phyloP scores from a whole-genome alignment of 805 yeast species.

The baker's yeast (Saccharomyces cerevisiae) region DNA sequence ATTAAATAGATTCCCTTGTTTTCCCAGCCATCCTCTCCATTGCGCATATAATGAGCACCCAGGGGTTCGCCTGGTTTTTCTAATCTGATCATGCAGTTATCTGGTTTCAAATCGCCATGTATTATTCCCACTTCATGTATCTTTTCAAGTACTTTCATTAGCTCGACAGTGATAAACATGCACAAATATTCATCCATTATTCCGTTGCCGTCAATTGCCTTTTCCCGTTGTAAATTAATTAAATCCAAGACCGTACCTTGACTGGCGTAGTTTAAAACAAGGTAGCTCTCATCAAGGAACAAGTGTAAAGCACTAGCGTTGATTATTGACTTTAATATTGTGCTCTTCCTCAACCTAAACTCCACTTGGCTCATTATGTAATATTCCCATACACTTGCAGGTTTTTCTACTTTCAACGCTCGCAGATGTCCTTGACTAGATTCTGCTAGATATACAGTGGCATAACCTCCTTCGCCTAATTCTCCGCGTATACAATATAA shows the following conservation, averaged over 20 bases:
- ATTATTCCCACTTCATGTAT: slow-evolving; percentile 61
- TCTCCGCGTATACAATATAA: slow-evolving; percentile 34
- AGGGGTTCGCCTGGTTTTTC: slow-evolving; percentile 15
- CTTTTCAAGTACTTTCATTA: slow-evolving; percentile 48
- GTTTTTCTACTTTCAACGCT: slow-evolving; percentile 68
- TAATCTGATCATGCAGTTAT: slow-evolving; percentile 71
- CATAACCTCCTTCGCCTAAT: slow-evolving; percentile 77
- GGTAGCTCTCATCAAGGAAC: slow-evolving; percentile 60
- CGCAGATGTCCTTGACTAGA: slow-evolving; percentile 42
- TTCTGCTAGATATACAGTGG: slow-evolving; percentile 67
- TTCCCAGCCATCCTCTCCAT: slow-evolving; percentile 40
- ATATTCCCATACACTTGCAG: slow-evolving; percentile 73
- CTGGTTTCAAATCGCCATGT: slow-evolving; percentile 83
- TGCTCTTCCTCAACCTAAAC: slow-evolving; percentile 26
- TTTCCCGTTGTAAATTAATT: slow-evolving; percentile 41
- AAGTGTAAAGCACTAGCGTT: slow-evolving; percentile 43
- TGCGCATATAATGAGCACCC: slow-evolving; percentile 25
- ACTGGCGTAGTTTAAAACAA: slow-evolving; percentile 51
- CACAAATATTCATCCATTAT: slow-evolving; percentile 52
- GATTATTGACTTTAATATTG: slow-evolving; percentile 37
- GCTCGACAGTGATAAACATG: slow-evolving; percentile 55
- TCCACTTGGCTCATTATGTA: slow-evolving; percentile 59
- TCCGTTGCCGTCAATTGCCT: slow-evolving; percentile 13
- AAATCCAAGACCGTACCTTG: slow-evolving; percentile 73
- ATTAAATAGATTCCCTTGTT: slow-evolving; percentile 53